These are phyloP conservation scores for Dactylonectria estremocensis DNA, from an alignment of 2,329 filamentous ascomycete genomes.

Conservation along the genomic window DNA sequence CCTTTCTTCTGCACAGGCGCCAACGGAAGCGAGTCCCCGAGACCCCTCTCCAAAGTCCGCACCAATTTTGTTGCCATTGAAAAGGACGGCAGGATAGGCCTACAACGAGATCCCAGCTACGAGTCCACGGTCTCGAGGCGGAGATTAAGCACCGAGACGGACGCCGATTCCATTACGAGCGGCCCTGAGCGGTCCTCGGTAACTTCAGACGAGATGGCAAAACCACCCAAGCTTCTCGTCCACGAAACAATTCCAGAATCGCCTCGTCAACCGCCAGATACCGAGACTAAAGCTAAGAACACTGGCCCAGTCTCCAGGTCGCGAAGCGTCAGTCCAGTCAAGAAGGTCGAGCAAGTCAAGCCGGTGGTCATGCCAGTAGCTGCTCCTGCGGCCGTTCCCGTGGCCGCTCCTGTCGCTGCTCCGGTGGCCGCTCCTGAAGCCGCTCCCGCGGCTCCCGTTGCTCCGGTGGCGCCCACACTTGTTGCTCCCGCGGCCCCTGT, in stretches of 20 bases:
- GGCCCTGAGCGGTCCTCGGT: conserved; percentile 56
- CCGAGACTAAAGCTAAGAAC: conserved; percentile 32
- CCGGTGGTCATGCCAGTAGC: background rate
- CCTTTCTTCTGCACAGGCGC: conserved; percentile 44
- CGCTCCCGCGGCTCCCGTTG: no score
- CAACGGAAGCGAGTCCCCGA: conserved; percentile 66
- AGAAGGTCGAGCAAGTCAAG: conserved; percentile 12
- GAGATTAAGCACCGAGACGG: conserved; percentile 55
- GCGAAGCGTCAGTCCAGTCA: conserved; percentile 52
- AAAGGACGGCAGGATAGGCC: conserved; percentile 71
- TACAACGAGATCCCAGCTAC: conserved; percentile 59
- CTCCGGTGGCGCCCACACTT: no score
- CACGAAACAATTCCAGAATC: conserved; percentile 62
- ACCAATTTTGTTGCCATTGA: conserved; percentile 84
- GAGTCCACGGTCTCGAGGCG: conserved; percentile 57
- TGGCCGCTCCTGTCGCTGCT: background rate
- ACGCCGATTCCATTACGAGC: conserved; percentile 52
- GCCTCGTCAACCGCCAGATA: conserved; percentile 50
- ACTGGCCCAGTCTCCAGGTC: conserved; percentile 50
- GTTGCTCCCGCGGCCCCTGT: no score
- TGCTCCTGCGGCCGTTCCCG: background rate
- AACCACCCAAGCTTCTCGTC: conserved; percentile 44
- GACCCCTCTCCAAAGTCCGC: conserved; percentile 81
- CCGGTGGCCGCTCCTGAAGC: background rate
- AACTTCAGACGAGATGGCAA: conserved; percentile 47